phyloP scores from a whole-genome alignment of 2,329 filamentous ascomycete species.

The Nemania bipapillata region DNA sequence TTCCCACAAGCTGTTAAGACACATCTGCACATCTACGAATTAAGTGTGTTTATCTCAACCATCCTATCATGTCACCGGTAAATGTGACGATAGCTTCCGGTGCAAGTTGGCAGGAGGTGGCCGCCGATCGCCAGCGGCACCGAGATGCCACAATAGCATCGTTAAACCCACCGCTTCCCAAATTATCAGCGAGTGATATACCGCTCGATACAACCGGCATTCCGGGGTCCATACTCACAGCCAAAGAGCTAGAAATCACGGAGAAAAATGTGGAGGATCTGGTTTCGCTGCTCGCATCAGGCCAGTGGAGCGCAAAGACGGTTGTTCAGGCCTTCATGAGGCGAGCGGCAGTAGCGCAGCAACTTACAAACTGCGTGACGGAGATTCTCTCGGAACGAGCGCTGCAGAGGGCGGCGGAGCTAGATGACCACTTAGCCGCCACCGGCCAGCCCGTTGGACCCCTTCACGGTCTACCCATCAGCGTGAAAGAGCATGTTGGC shows the following conservation, averaged over 20 bases:
- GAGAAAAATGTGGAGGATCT: conserved; percentile 59
- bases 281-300: conserved; percentile 56
- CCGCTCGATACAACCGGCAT: conserved; percentile 59
- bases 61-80: conserved; percentile 39
- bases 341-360: conserved; percentile 64
- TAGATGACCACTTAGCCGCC: conserved; percentile 42
- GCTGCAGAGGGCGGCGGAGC: conserved; percentile 42
- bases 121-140: conserved; percentile 58
- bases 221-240: conserved; percentile 58
- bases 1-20: neutral
- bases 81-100: conserved; percentile 45
- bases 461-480: conserved; percentile 54
- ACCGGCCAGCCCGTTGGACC: conserved; percentile 43
- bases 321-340: conserved; percentile 66
- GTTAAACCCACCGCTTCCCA: conserved; percentile 55
- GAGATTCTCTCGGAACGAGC: conserved; percentile 45
- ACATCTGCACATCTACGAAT: neutral
- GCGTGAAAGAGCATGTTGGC: conserved; percentile 64
- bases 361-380: conserved; percentile 51
- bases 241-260: conserved; percentile 62
- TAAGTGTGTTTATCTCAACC: neutral
- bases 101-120: conserved; percentile 60
- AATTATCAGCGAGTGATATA: conserved; percentile 46
- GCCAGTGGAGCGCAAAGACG: conserved; percentile 56
- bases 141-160: conserved; percentile 58